phyloP scores from a whole-genome alignment of 2,329 filamentous ascomycete species.

The Ophiocordyceps australis region DNA sequence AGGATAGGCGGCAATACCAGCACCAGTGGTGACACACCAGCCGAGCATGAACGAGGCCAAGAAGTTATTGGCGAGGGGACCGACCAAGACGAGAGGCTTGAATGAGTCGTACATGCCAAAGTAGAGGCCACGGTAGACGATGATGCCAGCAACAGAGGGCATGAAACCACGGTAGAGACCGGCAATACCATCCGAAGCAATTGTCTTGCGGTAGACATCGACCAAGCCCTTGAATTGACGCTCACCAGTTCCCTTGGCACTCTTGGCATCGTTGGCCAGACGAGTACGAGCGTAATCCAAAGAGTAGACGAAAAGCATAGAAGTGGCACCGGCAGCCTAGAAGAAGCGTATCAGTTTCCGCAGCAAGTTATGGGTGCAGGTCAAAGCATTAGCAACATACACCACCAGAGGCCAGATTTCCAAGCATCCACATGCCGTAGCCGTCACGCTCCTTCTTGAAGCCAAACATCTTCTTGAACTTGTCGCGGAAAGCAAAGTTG shows the following conservation, averaged over 20 bases:
- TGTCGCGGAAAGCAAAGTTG: slow-evolving; percentile 99
- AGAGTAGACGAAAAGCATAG: slow-evolving; percentile 99
- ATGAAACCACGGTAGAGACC: slow-evolving; percentile 99
- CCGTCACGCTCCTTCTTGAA: slow-evolving; percentile 99
- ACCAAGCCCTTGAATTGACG: slow-evolving; percentile 99
- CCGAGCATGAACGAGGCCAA: slow-evolving; percentile 96
- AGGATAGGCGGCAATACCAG: slow-evolving; percentile 99
- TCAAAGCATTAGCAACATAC: slow-evolving; percentile 40
- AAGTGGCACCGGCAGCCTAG: slow-evolving; percentile 94
- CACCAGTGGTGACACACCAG: slow-evolving; percentile 98
- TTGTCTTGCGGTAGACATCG: slow-evolving; percentile 99
- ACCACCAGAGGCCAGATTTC: slow-evolving; percentile 99
- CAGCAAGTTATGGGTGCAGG: no score
- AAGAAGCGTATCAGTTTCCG: no score
- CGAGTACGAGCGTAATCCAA: slow-evolving; percentile 99
- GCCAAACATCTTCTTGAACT: slow-evolving; percentile 99
- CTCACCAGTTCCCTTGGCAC: slow-evolving; percentile 87
- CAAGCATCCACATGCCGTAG: slow-evolving; percentile 96
- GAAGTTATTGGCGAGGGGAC: slow-evolving; percentile 93
- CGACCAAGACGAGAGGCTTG: slow-evolving; percentile 94
- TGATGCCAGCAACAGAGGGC: slow-evolving; percentile 96
- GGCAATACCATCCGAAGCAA: slow-evolving; percentile 93
- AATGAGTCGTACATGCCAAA: slow-evolving; percentile 99
- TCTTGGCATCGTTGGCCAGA: slow-evolving; percentile 99
- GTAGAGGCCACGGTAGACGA: slow-evolving; percentile 99